phyloP scores from a whole-genome alignment of 306 rosid species.

The Prunus padus region DNA sequence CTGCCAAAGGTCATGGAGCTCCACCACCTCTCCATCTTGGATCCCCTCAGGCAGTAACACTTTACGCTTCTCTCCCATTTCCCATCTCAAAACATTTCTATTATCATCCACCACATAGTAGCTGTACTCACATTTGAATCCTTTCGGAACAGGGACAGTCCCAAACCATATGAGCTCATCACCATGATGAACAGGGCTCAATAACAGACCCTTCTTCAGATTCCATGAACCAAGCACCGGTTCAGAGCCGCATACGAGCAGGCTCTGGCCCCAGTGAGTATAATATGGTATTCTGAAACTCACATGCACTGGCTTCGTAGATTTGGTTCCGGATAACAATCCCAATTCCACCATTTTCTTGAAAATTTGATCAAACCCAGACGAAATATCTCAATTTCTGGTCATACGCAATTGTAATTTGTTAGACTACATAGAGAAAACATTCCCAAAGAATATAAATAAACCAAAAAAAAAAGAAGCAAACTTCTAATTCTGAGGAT shows the following conservation, averaged over 20 bases:
- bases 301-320: constrained; percentile 58
- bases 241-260: constrained; percentile 83
- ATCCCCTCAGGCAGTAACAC: constrained; percentile 54
- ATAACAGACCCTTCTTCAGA: constrained; percentile 77
- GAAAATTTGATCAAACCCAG: constrained; percentile 38
- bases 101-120: constrained; percentile 85
- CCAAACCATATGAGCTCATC: constrained; percentile 79
- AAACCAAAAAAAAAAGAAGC: not conserved
- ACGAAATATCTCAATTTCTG: constrained; percentile 20
- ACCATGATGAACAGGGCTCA: constrained; percentile 69
- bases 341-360: constrained; percentile 62
- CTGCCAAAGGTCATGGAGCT: constrained; percentile 93
- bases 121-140: constrained; percentile 63
- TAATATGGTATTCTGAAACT: constrained; percentile 75
- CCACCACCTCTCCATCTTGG: constrained; percentile 65
- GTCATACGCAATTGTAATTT: constrained; percentile 16
- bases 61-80: constrained; percentile 76
- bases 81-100: constrained; percentile 60
- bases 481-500: not conserved
- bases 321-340: constrained; percentile 49
- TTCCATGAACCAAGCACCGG: constrained; percentile 81
- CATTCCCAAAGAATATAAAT: constrained; percentile 10
- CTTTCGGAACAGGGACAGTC: constrained; percentile 61
- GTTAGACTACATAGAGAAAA: constrained; percentile 7
- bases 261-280: constrained; percentile 90